phyloP scores from a whole-genome alignment of 129 eudicot genomes.

The Lonicera japonica region DNA sequence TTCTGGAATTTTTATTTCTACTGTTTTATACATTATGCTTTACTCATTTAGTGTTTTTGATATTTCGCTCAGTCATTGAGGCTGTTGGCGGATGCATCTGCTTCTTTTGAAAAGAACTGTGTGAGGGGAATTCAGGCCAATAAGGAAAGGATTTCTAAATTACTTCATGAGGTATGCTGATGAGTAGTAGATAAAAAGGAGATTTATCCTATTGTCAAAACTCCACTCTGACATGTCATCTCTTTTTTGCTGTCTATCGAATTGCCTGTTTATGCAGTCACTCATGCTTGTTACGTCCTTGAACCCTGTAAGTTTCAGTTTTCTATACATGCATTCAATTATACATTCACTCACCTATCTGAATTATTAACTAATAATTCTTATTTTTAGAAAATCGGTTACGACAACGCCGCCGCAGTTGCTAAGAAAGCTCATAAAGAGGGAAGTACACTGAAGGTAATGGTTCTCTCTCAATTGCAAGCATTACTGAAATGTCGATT shows the following conservation, averaged over 20 bases:
- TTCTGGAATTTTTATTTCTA: neutral
- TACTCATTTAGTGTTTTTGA: slow-evolving; percentile 5
- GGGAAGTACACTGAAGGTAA: slow-evolving; percentile 87
- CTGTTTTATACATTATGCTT: neutral
- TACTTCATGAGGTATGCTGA: slow-evolving; percentile 69
- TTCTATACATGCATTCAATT: neutral
- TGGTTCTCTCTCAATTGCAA: slow-evolving; percentile 4
- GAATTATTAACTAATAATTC: slow-evolving; percentile 1
- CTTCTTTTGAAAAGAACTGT: slow-evolving; percentile 92
- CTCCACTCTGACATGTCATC: slow-evolving; percentile 12
- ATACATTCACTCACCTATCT: neutral
- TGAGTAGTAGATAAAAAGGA: neutral
- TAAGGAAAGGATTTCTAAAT: slow-evolving; percentile 68
- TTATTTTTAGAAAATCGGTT: slow-evolving; percentile 80
- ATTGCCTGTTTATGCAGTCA: slow-evolving; percentile 52
- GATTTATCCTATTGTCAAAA: neutral
- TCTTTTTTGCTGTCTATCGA: neutral
- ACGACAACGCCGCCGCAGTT: slow-evolving; percentile 95
- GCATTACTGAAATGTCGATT: neutral
- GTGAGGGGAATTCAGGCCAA: slow-evolving; percentile 95
- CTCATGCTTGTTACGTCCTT: slow-evolving; percentile 99
- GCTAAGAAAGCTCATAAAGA: slow-evolving; percentile 98
- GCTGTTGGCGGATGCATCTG: slow-evolving; percentile 87
- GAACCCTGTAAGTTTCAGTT: slow-evolving; percentile 74
- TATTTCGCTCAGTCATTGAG: slow-evolving; percentile 64